Conservation (phyloP, 768 basidiomycete genomes). For the Leccinum boreale region DNA sequence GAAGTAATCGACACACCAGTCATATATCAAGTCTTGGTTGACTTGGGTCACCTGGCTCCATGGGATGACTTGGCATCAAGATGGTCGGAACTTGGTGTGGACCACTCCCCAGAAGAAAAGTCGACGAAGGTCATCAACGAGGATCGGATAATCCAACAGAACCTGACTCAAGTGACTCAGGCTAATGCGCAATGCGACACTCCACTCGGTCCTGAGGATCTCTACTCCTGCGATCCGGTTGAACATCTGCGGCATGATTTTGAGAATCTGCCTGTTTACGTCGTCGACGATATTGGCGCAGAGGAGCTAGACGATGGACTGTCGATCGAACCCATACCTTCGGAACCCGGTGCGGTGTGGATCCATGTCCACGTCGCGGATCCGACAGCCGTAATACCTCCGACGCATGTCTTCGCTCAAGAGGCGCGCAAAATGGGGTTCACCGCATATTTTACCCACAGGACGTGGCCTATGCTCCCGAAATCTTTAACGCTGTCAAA, state of each 20-base stretch:
- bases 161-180: slow-evolving; percentile 11
- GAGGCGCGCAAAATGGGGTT: slow-evolving; percentile 50
- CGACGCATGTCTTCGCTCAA: slow-evolving; percentile 57
- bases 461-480: slow-evolving; percentile 74
- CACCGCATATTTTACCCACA: slow-evolving; percentile 64
- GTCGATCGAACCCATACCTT: slow-evolving; percentile 68
- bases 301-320: slow-evolving; percentile 93
- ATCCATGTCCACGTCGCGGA: slow-evolving; percentile 92
- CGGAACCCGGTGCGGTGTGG: slow-evolving; percentile 65
- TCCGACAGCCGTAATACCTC: slow-evolving; percentile 76
- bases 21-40: slow-evolving; percentile 51
- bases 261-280: slow-evolving; percentile 74
- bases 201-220: slow-evolving; percentile 59
- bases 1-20: slow-evolving; percentile 22
- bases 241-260: slow-evolving; percentile 83
- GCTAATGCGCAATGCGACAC: slow-evolving; percentile 14
- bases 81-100: slow-evolving; percentile 32
- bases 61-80: slow-evolving; percentile 71
- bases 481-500: slow-evolving; percentile 45
- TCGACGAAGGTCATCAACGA: slow-evolving; percentile 34
- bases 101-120: slow-evolving; percentile 22
- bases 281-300: slow-evolving; percentile 78
- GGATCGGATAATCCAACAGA: slow-evolving; percentile 22
- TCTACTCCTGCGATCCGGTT: slow-evolving; percentile 60
- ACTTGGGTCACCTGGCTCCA: slow-evolving; percentile 71